Evolutionary conservation across 768 basidiomycete genomes (phyloP).

Genomic region (Symmetrospora coprosmae): DNA sequence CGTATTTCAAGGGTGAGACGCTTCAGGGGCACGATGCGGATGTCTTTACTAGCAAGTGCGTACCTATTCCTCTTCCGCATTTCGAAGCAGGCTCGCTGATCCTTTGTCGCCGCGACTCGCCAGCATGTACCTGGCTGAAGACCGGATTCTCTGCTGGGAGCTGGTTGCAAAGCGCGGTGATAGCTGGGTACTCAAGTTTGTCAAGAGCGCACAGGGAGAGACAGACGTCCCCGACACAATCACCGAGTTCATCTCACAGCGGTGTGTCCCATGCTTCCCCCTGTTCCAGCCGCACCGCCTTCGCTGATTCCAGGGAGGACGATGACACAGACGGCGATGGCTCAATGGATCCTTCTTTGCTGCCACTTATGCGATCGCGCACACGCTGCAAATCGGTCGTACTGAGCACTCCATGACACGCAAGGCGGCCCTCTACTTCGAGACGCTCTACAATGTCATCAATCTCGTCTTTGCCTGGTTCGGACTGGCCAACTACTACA

Average conservation of each 20-base stretch:
- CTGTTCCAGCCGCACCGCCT: not conserved
- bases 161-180: conserved; percentile 78
- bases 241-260: conserved; percentile 84
- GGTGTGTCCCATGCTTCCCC: conserved; percentile 33
- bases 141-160: conserved; percentile 76
- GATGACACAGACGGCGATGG: conserved; percentile 34
- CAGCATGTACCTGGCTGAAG: conserved; percentile 59
- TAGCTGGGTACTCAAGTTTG: conserved; percentile 49
- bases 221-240: conserved; percentile 89
- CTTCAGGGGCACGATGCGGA: conserved; percentile 44
- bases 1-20: conserved; percentile 83
- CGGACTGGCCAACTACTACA: conserved; percentile 79
- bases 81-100: conserved; percentile 30
- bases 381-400: conserved; percentile 60
- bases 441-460: conserved; percentile 73
- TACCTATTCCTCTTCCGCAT: conserved; percentile 38
- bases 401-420: conserved; percentile 68
- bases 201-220: conserved; percentile 80
- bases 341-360: conserved; percentile 78
- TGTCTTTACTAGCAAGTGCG: conserved; percentile 28
- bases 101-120: conserved; percentile 33
- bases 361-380: conserved; percentile 79
- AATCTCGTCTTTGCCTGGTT: conserved; percentile 90
- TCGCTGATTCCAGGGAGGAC: too few species aligned
- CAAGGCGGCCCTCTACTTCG: conserved; percentile 58